Evolutionary conservation across 148 eudicot genomes (phyloP).

Genomic region (Vaccinium darrowii): DNA sequence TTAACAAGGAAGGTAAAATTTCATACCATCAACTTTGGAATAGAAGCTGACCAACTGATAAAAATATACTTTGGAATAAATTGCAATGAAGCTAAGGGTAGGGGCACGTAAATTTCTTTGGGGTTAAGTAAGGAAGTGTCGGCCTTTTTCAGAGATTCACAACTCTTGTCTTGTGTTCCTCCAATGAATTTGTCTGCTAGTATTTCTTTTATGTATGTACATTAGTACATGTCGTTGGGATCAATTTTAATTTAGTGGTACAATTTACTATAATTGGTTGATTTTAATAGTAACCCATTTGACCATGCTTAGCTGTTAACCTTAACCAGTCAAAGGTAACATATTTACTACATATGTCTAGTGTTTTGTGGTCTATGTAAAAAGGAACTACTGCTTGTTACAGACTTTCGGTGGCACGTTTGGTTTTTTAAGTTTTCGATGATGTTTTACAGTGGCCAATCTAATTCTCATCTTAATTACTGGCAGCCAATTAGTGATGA

Average conservation of each 20-base stretch:
- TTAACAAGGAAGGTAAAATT: not conserved
- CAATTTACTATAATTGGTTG: not conserved
- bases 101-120: not conserved
- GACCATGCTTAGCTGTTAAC: slow-evolving; percentile 11
- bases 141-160: not conserved
- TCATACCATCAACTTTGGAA: too few relatives aligned
- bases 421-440: not conserved
- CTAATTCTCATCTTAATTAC: not conserved
- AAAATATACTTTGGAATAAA: not conserved
- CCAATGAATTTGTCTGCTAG: not conserved
- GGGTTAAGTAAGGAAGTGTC: not conserved
- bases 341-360: not conserved
- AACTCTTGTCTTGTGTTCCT: not conserved
- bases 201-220: not conserved
- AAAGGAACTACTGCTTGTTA: not conserved
- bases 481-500: too few relatives aligned
- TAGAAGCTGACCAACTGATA: too few relatives aligned
- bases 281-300: not conserved
- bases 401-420: slow-evolving; percentile 2
- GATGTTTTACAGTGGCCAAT: not conserved
- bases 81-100: not conserved
- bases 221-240: slow-evolving; percentile 1
- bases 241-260: not conserved
- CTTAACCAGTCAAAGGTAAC: not conserved
- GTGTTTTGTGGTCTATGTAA: not conserved